phyloP scores from a whole-genome alignment of 1,284 basidiomycete species.

The Sporisorium graminicola region DNA sequence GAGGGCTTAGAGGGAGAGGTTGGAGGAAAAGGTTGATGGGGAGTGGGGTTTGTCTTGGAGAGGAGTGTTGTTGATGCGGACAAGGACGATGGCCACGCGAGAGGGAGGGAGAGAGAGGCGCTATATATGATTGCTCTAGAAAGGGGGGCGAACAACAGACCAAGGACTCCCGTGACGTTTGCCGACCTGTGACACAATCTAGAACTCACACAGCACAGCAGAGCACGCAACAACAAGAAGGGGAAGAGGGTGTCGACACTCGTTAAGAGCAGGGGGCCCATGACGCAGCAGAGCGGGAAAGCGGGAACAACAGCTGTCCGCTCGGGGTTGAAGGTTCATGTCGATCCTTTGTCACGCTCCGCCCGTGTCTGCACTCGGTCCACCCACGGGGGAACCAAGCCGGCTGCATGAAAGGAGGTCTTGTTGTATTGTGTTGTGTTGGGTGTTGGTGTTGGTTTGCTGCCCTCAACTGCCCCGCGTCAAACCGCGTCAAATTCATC shows the following conservation, averaged over 20 bases:
- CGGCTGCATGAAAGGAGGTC: too few relatives aligned
- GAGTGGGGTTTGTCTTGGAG: slow-evolving; percentile 3
- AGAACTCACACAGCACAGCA: too few relatives aligned
- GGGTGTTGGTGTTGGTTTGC: not conserved
- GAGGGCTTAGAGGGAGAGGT: slow-evolving; percentile 10
- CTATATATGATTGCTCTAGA: slow-evolving; percentile 18
- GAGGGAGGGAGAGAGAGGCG: not conserved
- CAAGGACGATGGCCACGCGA: not conserved
- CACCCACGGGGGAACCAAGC: too few relatives aligned
- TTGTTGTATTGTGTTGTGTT: too few relatives aligned
- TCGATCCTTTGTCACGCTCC: too few relatives aligned
- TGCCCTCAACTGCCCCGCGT: not conserved
- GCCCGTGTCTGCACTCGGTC: too few relatives aligned
- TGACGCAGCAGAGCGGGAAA: too few relatives aligned
- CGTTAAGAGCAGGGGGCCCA: not conserved
- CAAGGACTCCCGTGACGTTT: not conserved
- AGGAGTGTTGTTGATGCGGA: slow-evolving; percentile 6
- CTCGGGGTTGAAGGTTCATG: too few relatives aligned
- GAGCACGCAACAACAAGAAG: not conserved
- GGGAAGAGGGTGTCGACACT: not conserved
- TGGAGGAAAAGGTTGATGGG: not conserved
- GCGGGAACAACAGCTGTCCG: too few relatives aligned
- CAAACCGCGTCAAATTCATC: not conserved
- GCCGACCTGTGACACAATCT: not conserved
- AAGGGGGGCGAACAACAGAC: not conserved